Base-by-base conservation (phyloP, 2,329 filamentous ascomycete genomes). In the Bipolaris bicolor region DNA sequence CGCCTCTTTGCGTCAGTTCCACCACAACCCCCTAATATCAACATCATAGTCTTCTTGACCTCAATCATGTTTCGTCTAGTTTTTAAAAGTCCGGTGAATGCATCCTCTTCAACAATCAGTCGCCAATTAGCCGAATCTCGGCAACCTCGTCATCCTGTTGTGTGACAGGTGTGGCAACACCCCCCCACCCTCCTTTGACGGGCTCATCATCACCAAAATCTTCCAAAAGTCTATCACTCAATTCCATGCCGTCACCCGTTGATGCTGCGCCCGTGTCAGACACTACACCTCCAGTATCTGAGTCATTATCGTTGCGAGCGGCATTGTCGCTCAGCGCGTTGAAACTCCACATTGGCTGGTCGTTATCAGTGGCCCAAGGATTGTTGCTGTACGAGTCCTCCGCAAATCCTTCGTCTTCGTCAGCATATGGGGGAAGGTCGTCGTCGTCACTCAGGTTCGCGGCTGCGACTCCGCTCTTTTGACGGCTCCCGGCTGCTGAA, bases 401-500 rank as follows among this genome's bases (percentile, higher is more conserved):
- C 5, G 49, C 63, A 18, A 50, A 66, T 26, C 60, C 58, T 11
- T 70, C 65, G 4, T 68, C 68, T 2, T 65, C 62, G 37, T 52
- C 65, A 26, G 11, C 60, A 50, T 73, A 73, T 7, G 67, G 61
- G 22, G 63, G 64, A 11, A 51, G 58, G 40, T 43, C 61, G 40
- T 43, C 61, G 34, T 65, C 67, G 44, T 72, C 68, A 61, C 64
- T 71, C 56, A 58, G 66, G 63, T 52, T 73, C 73, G 26, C 73
- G 65, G 59, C 71, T 75, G 31, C 72, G 67, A 53, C 72, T 76
- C 60, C 72, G 62, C 62, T 75, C 71, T 57, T 70, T 64, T 51
- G 67, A 72, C 41, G 68, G 61, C 53, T 76, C 71, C 50, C 72
- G 57, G 60, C 70, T 74, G 55, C 67, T 62, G 65, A 69, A 62